phyloP scores from a whole-genome alignment of 352 stramenopile species.

The Pythium brassicae region DNA sequence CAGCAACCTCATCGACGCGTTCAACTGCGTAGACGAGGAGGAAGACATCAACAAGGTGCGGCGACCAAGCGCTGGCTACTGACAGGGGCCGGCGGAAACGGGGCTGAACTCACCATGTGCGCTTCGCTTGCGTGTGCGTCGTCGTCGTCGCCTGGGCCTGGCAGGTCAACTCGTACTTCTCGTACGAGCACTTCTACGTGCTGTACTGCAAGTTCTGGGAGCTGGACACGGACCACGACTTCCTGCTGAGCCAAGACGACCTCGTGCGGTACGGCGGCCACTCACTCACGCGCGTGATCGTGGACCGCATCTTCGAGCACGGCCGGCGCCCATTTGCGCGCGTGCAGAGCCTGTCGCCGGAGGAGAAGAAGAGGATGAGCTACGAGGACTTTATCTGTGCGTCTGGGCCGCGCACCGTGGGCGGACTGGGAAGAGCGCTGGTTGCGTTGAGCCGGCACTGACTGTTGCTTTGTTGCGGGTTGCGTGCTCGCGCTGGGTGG shows the following conservation, averaged over 20 bases:
- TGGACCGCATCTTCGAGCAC: slow-evolving; percentile 85
- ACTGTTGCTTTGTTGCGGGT: neutral
- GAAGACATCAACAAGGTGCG: slow-evolving; percentile 99
- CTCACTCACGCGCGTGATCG: slow-evolving; percentile 80
- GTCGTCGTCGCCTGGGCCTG: too few relatives aligned
- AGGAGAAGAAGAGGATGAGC: slow-evolving; percentile 89
- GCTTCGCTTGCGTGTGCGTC: too few relatives aligned
- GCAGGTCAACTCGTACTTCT: slow-evolving; percentile 94
- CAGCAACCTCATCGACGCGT: slow-evolving; percentile 93
- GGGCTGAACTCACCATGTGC: neutral
- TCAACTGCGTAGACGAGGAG: slow-evolving; percentile 97
- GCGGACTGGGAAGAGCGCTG: neutral
- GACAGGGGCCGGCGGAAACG: too few relatives aligned
- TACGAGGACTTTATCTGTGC: slow-evolving; percentile 91
- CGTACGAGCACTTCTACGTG: slow-evolving; percentile 99
- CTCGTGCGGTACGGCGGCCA: slow-evolving; percentile 82
- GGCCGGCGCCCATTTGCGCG: slow-evolving; percentile 77
- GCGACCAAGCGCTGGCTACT: neutral
- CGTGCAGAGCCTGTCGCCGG: slow-evolving; percentile 60
- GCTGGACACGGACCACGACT: slow-evolving; percentile 93
- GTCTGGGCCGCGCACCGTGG: too few relatives aligned
- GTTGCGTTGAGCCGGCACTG: too few relatives aligned
- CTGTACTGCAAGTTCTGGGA: slow-evolving; percentile 99
- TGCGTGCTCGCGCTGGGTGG: neutral
- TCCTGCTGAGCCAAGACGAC: slow-evolving; percentile 77